These are phyloP conservation scores for Stemphylium vesicarium DNA, from an alignment of 2,329 filamentous ascomycete genomes.

Conservation along the genomic window DNA sequence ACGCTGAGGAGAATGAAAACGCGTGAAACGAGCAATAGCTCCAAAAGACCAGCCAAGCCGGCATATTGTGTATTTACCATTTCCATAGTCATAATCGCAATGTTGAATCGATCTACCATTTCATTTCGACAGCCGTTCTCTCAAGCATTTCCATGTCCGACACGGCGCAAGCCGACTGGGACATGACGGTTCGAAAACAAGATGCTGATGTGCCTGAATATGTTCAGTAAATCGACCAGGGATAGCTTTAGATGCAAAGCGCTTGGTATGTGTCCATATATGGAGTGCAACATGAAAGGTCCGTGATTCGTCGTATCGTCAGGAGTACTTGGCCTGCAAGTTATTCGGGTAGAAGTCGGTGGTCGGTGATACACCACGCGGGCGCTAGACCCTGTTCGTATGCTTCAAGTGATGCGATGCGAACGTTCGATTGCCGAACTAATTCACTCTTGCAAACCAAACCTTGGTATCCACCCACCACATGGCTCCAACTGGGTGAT, in stretches of 20 bases:
- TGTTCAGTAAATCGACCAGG: no score
- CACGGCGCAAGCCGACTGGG: no score
- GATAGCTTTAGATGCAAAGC: no score
- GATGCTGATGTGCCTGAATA: no score
- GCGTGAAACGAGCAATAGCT: no score
- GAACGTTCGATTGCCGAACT: slow-evolving; percentile 11
- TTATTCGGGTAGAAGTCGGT: slow-evolving; percentile 3
- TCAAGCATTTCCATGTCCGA: no score
- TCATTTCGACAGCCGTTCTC: no score
- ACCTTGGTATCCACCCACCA: slow-evolving; percentile 1
- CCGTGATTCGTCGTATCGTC: no score
- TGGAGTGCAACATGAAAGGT: no score
- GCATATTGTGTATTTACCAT: neutral
- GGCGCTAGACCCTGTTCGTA: slow-evolving; percentile 13
- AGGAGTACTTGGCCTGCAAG: neutral
- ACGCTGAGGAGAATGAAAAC: neutral
- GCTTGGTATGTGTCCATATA: no score
- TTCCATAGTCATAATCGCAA: neutral
- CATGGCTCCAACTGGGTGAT: slow-evolving; percentile 5
- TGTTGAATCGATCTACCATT: no score
- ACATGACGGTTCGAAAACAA: no score
- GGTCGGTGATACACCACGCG: neutral
- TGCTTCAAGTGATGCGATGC: slow-evolving; percentile 21
- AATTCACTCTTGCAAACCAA: slow-evolving; percentile 20
- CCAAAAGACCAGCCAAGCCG: neutral